Conservation (phyloP, 352 stramenopile genomes). For the Globisporangium heterothallicum region DNA sequence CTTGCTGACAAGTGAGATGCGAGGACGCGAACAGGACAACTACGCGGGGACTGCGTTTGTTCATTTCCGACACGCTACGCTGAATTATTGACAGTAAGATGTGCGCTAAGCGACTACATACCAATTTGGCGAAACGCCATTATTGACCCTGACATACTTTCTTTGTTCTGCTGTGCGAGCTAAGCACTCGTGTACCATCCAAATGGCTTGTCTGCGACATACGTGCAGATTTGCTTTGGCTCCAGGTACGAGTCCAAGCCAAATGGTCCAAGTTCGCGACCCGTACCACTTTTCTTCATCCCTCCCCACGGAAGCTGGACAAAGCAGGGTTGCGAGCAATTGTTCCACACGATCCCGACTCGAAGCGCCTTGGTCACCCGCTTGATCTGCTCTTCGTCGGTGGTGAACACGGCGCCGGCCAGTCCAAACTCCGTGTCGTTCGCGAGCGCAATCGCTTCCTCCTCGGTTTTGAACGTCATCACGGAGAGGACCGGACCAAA, state of each 20-base stretch:
- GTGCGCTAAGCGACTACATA: background rate
- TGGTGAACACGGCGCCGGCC: slow-evolving; percentile 66
- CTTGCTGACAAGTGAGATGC: slow-evolving; percentile 9
- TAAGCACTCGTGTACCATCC: slow-evolving; percentile 48
- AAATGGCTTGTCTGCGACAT: slow-evolving; percentile 64
- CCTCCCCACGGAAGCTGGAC: slow-evolving; percentile 76
- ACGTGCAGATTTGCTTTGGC: slow-evolving; percentile 65
- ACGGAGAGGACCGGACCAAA: slow-evolving; percentile 87
- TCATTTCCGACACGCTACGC: slow-evolving; percentile 3
- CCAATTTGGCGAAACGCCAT: no score
- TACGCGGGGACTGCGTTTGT: slow-evolving; percentile 12
- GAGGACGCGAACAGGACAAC: slow-evolving; percentile 1
- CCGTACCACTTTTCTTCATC: slow-evolving; percentile 80
- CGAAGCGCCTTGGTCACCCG: slow-evolving; percentile 54
- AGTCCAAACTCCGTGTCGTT: slow-evolving; percentile 80
- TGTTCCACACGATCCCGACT: slow-evolving; percentile 62
- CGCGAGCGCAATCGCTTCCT: slow-evolving; percentile 66
- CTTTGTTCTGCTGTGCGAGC: background rate
- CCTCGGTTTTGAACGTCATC: slow-evolving; percentile 83
- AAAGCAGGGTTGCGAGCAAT: slow-evolving; percentile 58
- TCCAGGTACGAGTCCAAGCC: slow-evolving; percentile 61
- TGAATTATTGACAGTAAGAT: slow-evolving; percentile 14
- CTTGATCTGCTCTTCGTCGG: slow-evolving; percentile 36
- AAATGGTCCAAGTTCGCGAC: slow-evolving; percentile 62
- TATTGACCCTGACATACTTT: no score